Percentiles rank a stretch among this genome's conserved stretches.
These are phyloP conservation scores for Galium porrigens DNA, from an alignment of 305 asterid species.

Conservation along the genomic window DNA sequence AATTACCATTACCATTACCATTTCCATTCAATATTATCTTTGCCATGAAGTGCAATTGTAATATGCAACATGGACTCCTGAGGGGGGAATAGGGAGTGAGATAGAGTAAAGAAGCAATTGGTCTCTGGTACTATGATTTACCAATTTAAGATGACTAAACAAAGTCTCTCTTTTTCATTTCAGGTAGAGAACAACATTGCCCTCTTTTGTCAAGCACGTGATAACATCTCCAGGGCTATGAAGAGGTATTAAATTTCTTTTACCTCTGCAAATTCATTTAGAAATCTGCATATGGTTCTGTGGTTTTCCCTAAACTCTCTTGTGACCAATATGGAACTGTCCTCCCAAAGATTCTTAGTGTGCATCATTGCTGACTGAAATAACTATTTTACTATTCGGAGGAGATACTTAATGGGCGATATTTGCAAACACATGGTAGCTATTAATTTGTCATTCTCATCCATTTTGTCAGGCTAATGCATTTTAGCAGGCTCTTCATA, in stretches of 20 bases:
- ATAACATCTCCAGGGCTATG: slow-evolving; percentile 53
- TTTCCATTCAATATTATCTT: background rate
- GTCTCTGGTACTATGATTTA: background rate
- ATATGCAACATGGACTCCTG: background rate
- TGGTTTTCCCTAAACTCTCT: background rate
- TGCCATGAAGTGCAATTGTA: background rate
- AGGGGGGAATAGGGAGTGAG: background rate
- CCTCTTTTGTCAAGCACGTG: slow-evolving; percentile 61
- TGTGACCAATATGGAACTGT: background rate
- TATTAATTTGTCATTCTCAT: background rate
- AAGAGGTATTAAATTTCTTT: slow-evolving; percentile 33
- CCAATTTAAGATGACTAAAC: background rate
- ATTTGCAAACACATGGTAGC: background rate
- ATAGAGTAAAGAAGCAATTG: background rate
- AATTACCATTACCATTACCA: background rate
- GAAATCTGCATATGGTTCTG: background rate
- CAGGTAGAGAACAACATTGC: slow-evolving; percentile 63
- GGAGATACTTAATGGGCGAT: background rate
- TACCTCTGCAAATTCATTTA: background rate
- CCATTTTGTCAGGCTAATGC: too few relatives aligned
- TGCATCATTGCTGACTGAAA: background rate
- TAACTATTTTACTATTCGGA: background rate
- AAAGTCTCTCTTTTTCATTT: background rate
- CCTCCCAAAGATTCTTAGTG: background rate
- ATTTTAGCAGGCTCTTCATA: background rate